These are phyloP conservation scores for Brassica balearica DNA, from an alignment of 441 rosid species.

Conservation along the genomic window DNA sequence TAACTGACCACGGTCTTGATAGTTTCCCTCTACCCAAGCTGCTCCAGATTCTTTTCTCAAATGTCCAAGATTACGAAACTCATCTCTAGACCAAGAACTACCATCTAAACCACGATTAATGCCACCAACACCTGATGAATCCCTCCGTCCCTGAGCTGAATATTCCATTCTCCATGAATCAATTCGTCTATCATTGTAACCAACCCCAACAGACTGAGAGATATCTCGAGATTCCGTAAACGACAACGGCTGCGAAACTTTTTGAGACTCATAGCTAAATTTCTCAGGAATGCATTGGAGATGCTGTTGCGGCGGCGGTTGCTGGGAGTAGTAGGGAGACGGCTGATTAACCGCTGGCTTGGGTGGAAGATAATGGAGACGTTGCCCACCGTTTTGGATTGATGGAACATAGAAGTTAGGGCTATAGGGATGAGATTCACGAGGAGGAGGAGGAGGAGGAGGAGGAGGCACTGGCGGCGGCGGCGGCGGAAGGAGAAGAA, in stretches of 20 bases:
- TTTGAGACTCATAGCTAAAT: slow-evolving; percentile 41
- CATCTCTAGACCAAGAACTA: slow-evolving; percentile 57
- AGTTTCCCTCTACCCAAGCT: slow-evolving; percentile 41
- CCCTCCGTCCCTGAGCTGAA: slow-evolving; percentile 35
- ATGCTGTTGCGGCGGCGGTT: slow-evolving; percentile 22
- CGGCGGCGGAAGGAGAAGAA: slow-evolving; percentile 24
- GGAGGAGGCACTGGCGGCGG: slow-evolving; percentile 33
- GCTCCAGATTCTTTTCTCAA: slow-evolving; percentile 46
- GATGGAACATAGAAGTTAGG: slow-evolving; percentile 40
- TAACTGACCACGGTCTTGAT: slow-evolving; percentile 45
- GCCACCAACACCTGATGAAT: slow-evolving; percentile 19
- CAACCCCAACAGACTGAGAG: slow-evolving; percentile 39
- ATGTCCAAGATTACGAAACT: slow-evolving; percentile 40
- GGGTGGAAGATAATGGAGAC: slow-evolving; percentile 28
- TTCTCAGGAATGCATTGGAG: slow-evolving; percentile 47
- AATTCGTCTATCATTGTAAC: slow-evolving; percentile 29
- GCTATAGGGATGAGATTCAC: slow-evolving; percentile 40
- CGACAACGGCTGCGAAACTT: slow-evolving; percentile 41
- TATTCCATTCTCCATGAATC: slow-evolving; percentile 38
- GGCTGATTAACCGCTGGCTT: slow-evolving; percentile 32
- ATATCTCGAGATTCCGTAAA: slow-evolving; percentile 40
- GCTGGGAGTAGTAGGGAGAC: slow-evolving; percentile 34
- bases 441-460: slow-evolving; percentile 37
- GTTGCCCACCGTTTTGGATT: slow-evolving; percentile 35
- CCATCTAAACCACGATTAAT: slow-evolving; percentile 40